A percentile compares a stretch with the other conserved stretches of the same genome.
Evolutionary conservation across 2,329 filamentous ascomycete genomes (phyloP).

Genomic region (Dichotomopilus funicola): DNA sequence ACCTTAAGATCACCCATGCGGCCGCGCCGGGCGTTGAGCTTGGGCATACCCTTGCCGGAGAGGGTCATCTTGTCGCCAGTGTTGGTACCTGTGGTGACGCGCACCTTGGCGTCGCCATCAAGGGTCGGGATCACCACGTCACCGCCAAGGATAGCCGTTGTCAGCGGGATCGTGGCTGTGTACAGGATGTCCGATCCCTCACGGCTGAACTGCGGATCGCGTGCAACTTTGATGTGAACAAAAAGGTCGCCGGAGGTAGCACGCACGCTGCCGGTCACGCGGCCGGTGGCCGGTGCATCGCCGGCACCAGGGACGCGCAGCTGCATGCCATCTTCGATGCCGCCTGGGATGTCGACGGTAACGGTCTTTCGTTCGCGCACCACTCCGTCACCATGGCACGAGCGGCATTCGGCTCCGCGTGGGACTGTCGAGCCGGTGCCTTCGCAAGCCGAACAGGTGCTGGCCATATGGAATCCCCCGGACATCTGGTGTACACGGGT

Average conservation of each 20-base stretch:
- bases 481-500: slow-evolving; percentile 82
- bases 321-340: slow-evolving; percentile 95
- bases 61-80: slow-evolving; percentile 90
- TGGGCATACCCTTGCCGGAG: slow-evolving; percentile 88
- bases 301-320: slow-evolving; percentile 79
- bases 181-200: slow-evolving; percentile 86
- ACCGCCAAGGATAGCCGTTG: slow-evolving; percentile 85
- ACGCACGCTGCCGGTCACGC: slow-evolving; percentile 54
- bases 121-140: slow-evolving; percentile 86
- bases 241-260: slow-evolving; percentile 82
- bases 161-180: slow-evolving; percentile 84
- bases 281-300: slow-evolving; percentile 74
- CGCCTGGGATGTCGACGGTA: slow-evolving; percentile 84
- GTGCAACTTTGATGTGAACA: slow-evolving; percentile 81
- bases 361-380: slow-evolving; percentile 77
- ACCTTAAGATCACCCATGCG: slow-evolving; percentile 78
- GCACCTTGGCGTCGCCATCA: slow-evolving; percentile 83
- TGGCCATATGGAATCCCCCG: slow-evolving; percentile 92
- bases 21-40: slow-evolving; percentile 60
- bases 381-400: slow-evolving; percentile 77
- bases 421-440: slow-evolving; percentile 72
- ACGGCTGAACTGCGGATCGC: slow-evolving; percentile 83
- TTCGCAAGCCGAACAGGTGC: slow-evolving; percentile 74
- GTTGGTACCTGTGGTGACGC: slow-evolving; percentile 82
- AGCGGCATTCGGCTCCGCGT: slow-evolving; percentile 70